Evolutionary conservation across 176 grass and related monocot species (phyloP), one percentile per base, ranked within the genome.

Genomic region (Eremochloa ophiuroides): DNA sequence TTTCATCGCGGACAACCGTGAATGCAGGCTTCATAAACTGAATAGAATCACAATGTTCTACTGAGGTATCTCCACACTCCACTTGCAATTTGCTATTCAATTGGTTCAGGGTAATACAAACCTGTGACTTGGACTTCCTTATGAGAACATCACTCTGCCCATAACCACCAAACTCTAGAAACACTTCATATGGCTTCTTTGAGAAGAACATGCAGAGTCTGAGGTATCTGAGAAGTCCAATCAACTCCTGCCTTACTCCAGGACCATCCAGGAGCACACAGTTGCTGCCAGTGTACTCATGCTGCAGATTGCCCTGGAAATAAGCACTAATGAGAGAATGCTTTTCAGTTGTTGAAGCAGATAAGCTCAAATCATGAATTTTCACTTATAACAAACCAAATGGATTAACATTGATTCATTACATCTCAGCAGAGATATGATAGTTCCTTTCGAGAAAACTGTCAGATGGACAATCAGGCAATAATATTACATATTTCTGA

Each of bases 21-120:
- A 98, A 98, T 22, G 86, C 48, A 37, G 95, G 92, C 58, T 94
- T 98, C 95, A 98, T 85, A 71, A 98, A 61, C 92, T 94, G 75
- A 84, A 92, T 20, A 66, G 25, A 20, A 75, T 6, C 20, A 55
- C 41, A 66, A 4, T 1, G 27, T 78, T 78, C 12, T 17, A 20
- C 18, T 69, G 9, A 74, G 69, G 29, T 37, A 48, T 67, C n/a
- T n/a, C n/a, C n/a, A n/a, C n/a, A n/a, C 39, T 23, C 39, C 41
- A 30, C 10, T 77, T 60, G 75, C 6, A 63, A 22, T 18, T 1
- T 41, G 18, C 39, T 63, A 17, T n/a, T 8, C 4, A 65, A 48
- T 10, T 5, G 1, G 29, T 1, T 77, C 25, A 42, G 3, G 9
- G 3, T 53, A 17, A 71, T 56, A 75, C 85, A 43, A 79, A 88